Evolutionary conservation across 176 grass and related monocot species (phyloP).

Genomic region (Echinochloa phyllopogon): DNA sequence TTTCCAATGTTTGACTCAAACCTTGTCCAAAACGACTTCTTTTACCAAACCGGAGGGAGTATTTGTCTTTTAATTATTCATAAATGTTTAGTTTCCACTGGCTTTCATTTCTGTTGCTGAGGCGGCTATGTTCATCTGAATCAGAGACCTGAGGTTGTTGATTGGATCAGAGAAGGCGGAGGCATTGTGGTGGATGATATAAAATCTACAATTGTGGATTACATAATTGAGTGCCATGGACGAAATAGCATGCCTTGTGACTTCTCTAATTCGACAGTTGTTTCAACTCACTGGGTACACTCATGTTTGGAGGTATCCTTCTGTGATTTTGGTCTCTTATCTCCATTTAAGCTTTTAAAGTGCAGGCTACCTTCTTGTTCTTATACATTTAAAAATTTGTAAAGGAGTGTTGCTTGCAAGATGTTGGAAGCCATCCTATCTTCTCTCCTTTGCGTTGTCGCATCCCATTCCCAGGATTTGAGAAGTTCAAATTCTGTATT

Average conservation of each 20-base stretch:
- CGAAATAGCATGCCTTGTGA: slow-evolving; percentile 37
- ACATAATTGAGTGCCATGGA: slow-evolving; percentile 77
- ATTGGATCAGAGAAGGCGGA: slow-evolving; percentile 79
- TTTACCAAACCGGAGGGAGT: too few relatives aligned
- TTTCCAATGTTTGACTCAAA: too few relatives aligned
- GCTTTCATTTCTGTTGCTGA: slow-evolving; percentile 35
- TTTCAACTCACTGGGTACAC: slow-evolving; percentile 93
- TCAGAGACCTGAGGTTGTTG: slow-evolving; percentile 82
- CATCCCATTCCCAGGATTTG: slow-evolving; percentile 77
- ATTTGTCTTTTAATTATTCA: slow-evolving; percentile 32
- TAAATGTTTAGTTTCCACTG: not conserved
- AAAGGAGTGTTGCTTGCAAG: slow-evolving; percentile 76
- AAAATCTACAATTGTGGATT: slow-evolving; percentile 62
- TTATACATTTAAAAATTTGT: slow-evolving; percentile 49
- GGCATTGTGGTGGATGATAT: slow-evolving; percentile 62
- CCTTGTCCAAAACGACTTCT: too few relatives aligned
- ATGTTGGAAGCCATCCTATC: slow-evolving; percentile 84
- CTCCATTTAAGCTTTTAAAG: slow-evolving; percentile 20
- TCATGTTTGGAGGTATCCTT: slow-evolving; percentile 82
- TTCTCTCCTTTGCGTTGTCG: slow-evolving; percentile 83
- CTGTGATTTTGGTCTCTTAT: slow-evolving; percentile 28
- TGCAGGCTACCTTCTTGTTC: slow-evolving; percentile 35
- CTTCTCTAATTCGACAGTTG: slow-evolving; percentile 59
- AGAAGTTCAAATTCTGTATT: slow-evolving; percentile 67
- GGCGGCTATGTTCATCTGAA: slow-evolving; percentile 53